phyloP scores from a whole-genome alignment of 1,139 yeast genomes.

The Kurtzmaniella quercitrusa region DNA sequence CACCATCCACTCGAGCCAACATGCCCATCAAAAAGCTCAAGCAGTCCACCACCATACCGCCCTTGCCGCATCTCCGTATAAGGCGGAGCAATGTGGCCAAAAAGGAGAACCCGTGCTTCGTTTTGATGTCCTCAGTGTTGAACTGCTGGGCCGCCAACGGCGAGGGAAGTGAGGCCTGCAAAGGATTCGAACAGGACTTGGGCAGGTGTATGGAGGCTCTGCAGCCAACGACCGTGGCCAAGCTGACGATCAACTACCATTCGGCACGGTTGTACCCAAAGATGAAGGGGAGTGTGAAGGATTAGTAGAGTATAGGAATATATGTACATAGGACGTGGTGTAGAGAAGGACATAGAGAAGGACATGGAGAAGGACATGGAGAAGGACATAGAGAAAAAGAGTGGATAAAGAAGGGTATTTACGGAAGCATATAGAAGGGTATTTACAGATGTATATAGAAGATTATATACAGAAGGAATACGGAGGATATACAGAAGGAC shows the following conservation, averaged over 20 bases:
- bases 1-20: not conserved
- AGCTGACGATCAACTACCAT: conserved; percentile 68
- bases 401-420: not conserved
- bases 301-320: conserved; percentile 26
- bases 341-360: not conserved
- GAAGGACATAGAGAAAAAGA: conserved; percentile 1
- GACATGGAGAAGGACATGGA: conserved; percentile 1
- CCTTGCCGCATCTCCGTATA: conserved; percentile 70
- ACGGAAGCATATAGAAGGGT: no score
- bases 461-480: no score
- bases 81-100: conserved; percentile 58
- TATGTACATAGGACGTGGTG: conserved; percentile 2
- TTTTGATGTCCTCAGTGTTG: conserved; percentile 77
- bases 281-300: conserved; percentile 72
- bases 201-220: conserved; percentile 45
- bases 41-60: conserved; percentile 49
- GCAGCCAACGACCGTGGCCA: conserved; percentile 42
- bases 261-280: conserved; percentile 77
- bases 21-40: conserved; percentile 12
- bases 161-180: conserved; percentile 70
- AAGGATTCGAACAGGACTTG: conserved; percentile 51
- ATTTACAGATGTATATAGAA: no score
- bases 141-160: conserved; percentile 98
- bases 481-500: no score
- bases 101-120: conserved; percentile 68